A percentile compares a stretch with the other conserved stretches of the same genome.
These are phyloP conservation scores for Lyophyllum atratum DNA, from an alignment of 768 basidiomycete species.

Conservation along the genomic window DNA sequence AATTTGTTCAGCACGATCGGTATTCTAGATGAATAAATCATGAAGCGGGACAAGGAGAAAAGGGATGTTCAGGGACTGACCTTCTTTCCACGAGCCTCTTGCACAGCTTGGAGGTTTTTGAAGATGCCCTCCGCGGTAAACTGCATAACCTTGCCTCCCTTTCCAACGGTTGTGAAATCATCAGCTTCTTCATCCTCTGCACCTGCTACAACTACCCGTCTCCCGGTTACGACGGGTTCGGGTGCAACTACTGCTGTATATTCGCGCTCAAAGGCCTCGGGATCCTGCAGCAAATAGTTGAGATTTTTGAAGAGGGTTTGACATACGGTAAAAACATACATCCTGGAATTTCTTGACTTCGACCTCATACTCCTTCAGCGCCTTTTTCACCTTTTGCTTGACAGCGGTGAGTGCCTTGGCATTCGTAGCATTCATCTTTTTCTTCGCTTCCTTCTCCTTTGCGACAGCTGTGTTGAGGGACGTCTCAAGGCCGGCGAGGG, in stretches of 20 bases:
- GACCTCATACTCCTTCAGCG: constrained; percentile 82
- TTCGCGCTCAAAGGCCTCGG: constrained; percentile 83
- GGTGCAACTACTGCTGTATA: constrained; percentile 58
- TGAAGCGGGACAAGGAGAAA: constrained; percentile 2
- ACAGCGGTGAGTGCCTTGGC: constrained; percentile 95
- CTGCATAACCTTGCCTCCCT: constrained; percentile 81
- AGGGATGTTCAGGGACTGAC: constrained; percentile 39
- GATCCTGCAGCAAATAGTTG: constrained; percentile 60
- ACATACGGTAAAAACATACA: constrained; percentile 41
- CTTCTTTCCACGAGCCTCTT: constrained; percentile 97
- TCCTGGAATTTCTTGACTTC: constrained; percentile 79
- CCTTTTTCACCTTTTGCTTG: constrained; percentile 97
- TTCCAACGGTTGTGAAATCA: constrained; percentile 89
- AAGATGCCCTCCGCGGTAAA: constrained; percentile 86
- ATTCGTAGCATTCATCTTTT: constrained; percentile 95
- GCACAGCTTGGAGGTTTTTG: constrained; percentile 87
- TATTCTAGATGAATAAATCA: constrained; percentile 63
- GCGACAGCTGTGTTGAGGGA: constrained; percentile 72
- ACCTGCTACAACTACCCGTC: constrained; percentile 33
- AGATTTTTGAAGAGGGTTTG: background rate
- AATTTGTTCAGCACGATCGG: constrained; percentile 94
- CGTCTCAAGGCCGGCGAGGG: constrained; percentile 71
- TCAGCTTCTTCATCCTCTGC: constrained; percentile 54
- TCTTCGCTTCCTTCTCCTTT: constrained; percentile 91
- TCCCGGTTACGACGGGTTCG: constrained; percentile 40